Base-by-base conservation (phyloP, 331 rosid species). In the Stylosanthes scabra region DNA sequence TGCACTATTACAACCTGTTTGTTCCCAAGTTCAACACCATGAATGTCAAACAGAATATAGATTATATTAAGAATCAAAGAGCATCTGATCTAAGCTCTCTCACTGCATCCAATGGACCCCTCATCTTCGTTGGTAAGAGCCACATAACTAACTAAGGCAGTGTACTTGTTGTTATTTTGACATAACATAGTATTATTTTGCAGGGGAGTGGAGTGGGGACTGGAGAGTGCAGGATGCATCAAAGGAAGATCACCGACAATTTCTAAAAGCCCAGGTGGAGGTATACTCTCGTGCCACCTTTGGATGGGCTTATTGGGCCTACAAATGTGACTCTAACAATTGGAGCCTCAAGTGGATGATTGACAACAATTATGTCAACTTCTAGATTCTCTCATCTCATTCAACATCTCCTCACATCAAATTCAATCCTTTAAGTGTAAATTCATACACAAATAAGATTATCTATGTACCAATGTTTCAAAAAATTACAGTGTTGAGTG, bases 281-380 rank as follows among this genome's bases (percentile, higher is more conserved):
- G 96, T 87, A 6, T 89, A 83, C 3, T 80, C 83, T 31, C 34
- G 52, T 16, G 96, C 90, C 44, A 85, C 86, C 27, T 89, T 89
- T 66, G 92, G 96, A 80, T 85, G 90, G 90, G 92, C 87, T 27
- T 89, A 81, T 78, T 89, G 92, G 92, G 68, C 90, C 5, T 87
- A 87, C 77, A 80, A 69, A 59, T 85, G 86, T 61, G 37, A 42
- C 9, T 1, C 52, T 11, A 11, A 72, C 5, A 63, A 66, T 6
- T 89, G 92, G 92, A 87, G 74, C 71, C 84, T 89, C 46, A 72
- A 72, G 79, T 89, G 96, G 96, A 69, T 87, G 88, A 84, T 89
- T 8, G 71, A 87, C 39, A 87, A 87, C 41, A 67, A 72, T 56
- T 77, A 77, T 55, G 65, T 81, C 3, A 77, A 41, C 41, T 82